These are phyloP conservation scores for Claviceps pusilla DNA, from an alignment of 2,329 filamentous ascomycete genomes.

Conservation along the genomic window DNA sequence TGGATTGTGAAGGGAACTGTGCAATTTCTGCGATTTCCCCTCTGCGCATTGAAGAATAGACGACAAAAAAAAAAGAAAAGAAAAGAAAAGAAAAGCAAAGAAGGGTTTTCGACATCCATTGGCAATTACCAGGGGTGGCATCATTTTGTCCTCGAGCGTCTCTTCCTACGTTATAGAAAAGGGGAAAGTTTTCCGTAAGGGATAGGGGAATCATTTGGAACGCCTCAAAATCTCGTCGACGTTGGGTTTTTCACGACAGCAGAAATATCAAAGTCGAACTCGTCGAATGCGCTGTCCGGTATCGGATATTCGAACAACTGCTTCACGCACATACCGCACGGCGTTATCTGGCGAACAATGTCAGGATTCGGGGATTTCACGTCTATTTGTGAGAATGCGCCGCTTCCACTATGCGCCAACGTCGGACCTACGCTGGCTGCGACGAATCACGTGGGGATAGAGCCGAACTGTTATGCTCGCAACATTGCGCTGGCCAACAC, in stretches of 20 bases:
- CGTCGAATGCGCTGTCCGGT: background rate
- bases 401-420: constrained; percentile 74
- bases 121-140: background rate
- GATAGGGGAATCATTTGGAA: too few relatives aligned
- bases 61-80: background rate
- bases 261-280: too few relatives aligned
- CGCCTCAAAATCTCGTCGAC: too few relatives aligned
- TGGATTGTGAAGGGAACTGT: background rate
- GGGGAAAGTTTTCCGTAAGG: background rate
- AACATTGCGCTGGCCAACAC: constrained; percentile 96
- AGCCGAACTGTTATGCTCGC: constrained; percentile 81
- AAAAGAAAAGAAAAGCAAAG: too few relatives aligned
- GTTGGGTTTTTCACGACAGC: too few relatives aligned
- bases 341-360: constrained; percentile 20
- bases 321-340: constrained; percentile 8
- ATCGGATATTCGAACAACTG: background rate
- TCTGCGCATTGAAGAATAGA: background rate
- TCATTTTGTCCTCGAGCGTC: background rate
- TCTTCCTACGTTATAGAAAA: background rate
- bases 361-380: constrained; percentile 90
- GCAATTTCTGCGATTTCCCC: background rate
- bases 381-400: constrained; percentile 67
- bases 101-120: too few relatives aligned
- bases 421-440: constrained; percentile 62
- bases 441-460: constrained; percentile 57